Evolutionary conservation across 108 stramenopile species (phyloP).

Genomic region (Nitzschia sp.): DNA sequence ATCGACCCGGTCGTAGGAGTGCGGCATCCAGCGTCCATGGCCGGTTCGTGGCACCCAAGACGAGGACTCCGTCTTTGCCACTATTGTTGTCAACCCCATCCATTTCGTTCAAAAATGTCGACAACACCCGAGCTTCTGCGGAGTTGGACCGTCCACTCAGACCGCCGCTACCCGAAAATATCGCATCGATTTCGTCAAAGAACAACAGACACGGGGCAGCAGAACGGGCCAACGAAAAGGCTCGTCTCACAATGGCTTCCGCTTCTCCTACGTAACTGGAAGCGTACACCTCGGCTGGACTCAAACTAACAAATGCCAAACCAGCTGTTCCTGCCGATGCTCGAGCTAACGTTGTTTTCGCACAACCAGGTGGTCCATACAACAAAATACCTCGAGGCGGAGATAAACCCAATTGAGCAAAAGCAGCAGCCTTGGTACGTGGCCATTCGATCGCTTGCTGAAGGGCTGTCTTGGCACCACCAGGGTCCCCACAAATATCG

Average conservation of each 20-base stretch:
- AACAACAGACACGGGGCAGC: conserved; percentile 96
- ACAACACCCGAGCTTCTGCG: conserved; percentile 85
- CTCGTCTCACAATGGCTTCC: conserved; percentile 90
- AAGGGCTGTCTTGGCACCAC: conserved; percentile 80
- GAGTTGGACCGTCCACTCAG: conserved; percentile 65
- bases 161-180: conserved; percentile 62
- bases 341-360: conserved; percentile 94
- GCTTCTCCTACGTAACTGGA: conserved; percentile 97
- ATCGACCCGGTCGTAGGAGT: conserved; percentile 81
- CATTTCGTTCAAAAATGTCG: conserved; percentile 97
- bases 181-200: conserved; percentile 98
- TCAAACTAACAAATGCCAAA: conserved; percentile 90
- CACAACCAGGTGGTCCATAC: conserved; percentile 97
- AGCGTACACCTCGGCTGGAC: conserved; percentile 93
- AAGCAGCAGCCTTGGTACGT: conserved; percentile 48
- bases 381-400: conserved; percentile 86
- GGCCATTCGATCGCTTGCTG: conserved; percentile 86
- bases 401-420: conserved; percentile 51
- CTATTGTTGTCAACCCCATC: conserved; percentile 85
- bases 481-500: conserved; percentile 81
- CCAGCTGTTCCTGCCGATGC: conserved; percentile 92
- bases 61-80: conserved; percentile 82
- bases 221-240: conserved; percentile 90
- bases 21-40: conserved; percentile 82
- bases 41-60: conserved; percentile 80